Conservation (phyloP, 2,329 filamentous ascomycete genomes). For the Paraphaeosphaeria minitans region DNA sequence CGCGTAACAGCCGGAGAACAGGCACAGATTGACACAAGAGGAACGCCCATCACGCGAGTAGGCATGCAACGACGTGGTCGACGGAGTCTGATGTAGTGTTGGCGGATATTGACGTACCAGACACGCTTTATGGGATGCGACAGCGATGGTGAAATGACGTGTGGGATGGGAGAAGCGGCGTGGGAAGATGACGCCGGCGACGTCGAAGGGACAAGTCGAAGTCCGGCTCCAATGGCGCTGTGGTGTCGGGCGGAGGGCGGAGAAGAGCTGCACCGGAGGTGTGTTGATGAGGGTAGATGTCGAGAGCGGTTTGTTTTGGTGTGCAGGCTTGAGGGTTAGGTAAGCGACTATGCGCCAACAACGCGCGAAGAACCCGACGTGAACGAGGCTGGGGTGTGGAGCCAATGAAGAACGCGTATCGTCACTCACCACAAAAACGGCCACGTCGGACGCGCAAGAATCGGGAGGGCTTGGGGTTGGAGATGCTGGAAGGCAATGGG, state of each 20-base stretch:
- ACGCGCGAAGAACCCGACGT: constrained; percentile 34
- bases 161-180: constrained; percentile 33
- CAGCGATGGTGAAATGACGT: constrained; percentile 43
- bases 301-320: constrained; percentile 44
- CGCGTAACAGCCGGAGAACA: constrained; percentile 20
- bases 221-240: constrained; percentile 42
- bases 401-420: constrained; percentile 41
- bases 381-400: constrained; percentile 38
- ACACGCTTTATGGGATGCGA: constrained; percentile 39
- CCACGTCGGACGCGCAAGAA: constrained; percentile 29
- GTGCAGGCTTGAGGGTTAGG: constrained; percentile 27
- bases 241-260: constrained; percentile 27
- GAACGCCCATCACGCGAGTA: constrained; percentile 25
- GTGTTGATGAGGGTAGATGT: constrained; percentile 41
- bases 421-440: constrained; percentile 31
- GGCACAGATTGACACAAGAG: constrained; percentile 30
- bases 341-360: constrained; percentile 33
- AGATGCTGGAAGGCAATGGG: neutral
- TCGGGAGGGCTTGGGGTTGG: constrained; percentile 10
- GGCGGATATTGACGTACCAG: constrained; percentile 34
- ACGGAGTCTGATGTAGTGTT: constrained; percentile 31
- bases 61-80: constrained; percentile 27
- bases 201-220: constrained; percentile 34
- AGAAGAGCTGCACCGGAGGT: constrained; percentile 39
- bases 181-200: constrained; percentile 31